Conservation (phyloP, 129 eudicot genomes). For the Smallanthus sonchifolius region DNA sequence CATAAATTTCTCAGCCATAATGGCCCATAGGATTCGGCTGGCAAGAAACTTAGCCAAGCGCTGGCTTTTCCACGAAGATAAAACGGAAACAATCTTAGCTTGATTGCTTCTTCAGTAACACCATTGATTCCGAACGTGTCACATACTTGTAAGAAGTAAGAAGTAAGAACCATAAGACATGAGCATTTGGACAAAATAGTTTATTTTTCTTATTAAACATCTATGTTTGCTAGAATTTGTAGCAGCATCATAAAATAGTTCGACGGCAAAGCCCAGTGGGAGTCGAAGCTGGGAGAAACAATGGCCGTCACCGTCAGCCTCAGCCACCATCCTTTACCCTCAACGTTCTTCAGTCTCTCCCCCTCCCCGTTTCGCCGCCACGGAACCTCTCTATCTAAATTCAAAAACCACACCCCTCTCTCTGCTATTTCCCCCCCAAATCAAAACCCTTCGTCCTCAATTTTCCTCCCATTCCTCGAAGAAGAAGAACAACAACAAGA, state of each 20-base stretch:
- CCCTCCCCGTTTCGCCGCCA: slow-evolving; percentile 7
- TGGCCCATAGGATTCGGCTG: too few species aligned
- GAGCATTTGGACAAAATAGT: too few species aligned
- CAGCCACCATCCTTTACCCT: slow-evolving; percentile 14
- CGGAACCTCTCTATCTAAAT: background rate
- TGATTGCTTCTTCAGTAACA: too few species aligned
- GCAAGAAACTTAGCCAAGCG: too few species aligned
- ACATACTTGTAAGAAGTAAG: too few species aligned
- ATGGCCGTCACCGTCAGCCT: slow-evolving; percentile 27
- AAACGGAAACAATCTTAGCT: too few species aligned
- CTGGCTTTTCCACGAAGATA: too few species aligned
- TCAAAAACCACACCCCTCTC: slow-evolving; percentile 11
- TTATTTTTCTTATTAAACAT: too few species aligned
- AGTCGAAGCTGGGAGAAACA: slow-evolving; percentile 5
- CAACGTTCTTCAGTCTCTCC: slow-evolving; percentile 7
- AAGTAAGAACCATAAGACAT: too few species aligned
- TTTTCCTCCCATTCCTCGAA: slow-evolving; percentile 69
- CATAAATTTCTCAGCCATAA: too few species aligned
- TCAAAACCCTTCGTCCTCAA: slow-evolving; percentile 27
- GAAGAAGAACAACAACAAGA: slow-evolving; percentile 32
- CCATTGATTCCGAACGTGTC: too few species aligned
- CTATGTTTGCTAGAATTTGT: background rate
- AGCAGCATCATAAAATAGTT: background rate
- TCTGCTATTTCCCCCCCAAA: slow-evolving; percentile 29
- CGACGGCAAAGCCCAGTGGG: background rate